Percentiles rank a stretch among this genome's conserved stretches.
phyloP scores from a whole-genome alignment of 148 eudicot species.

The Spergularia marina region DNA sequence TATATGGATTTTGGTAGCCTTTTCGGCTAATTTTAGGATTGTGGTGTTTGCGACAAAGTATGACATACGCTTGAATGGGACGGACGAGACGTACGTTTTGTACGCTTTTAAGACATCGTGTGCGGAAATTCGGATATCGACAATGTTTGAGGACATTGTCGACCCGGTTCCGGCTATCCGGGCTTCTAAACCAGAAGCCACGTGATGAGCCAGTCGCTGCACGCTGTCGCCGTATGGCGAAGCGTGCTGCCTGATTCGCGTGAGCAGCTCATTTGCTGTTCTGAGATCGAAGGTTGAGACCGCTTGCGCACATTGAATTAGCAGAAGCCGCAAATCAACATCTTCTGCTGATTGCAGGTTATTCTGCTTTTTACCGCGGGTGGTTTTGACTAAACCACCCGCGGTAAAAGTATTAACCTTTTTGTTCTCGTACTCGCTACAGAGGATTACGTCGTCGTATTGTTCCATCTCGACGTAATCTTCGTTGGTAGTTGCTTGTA shows the following conservation, averaged over 20 bases:
- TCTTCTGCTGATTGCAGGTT: slow-evolving; percentile 22
- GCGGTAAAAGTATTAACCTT: not conserved
- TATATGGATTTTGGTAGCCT: slow-evolving; percentile 37
- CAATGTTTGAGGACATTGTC: slow-evolving; percentile 22
- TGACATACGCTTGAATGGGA: slow-evolving; percentile 39
- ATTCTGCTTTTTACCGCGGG: slow-evolving; percentile 25
- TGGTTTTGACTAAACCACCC: slow-evolving; percentile 5
- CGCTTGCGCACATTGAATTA: slow-evolving; percentile 49
- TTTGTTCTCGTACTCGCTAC: slow-evolving; percentile 17
- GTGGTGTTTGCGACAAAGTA: slow-evolving; percentile 25
- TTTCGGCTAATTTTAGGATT: slow-evolving; percentile 23
- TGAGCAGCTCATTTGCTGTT: slow-evolving; percentile 38
- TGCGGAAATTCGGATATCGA: slow-evolving; percentile 23
- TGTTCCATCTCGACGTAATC: slow-evolving; percentile 39
- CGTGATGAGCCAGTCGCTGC: slow-evolving; percentile 40
- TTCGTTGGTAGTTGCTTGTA: slow-evolving; percentile 39
- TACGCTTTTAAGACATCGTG: slow-evolving; percentile 35
- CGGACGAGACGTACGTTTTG: slow-evolving; percentile 28
- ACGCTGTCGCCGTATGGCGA: slow-evolving; percentile 39
- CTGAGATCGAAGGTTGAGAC: slow-evolving; percentile 38
- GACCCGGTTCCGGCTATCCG: slow-evolving; percentile 49
- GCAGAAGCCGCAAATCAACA: slow-evolving; percentile 40
- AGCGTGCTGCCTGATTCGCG: slow-evolving; percentile 35
- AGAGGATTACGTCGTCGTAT: slow-evolving; percentile 58
- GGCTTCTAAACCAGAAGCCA: slow-evolving; percentile 46